Conservation (phyloP, 495 filamentous ascomycete genomes). For the Cladorrhinum samala region DNA sequence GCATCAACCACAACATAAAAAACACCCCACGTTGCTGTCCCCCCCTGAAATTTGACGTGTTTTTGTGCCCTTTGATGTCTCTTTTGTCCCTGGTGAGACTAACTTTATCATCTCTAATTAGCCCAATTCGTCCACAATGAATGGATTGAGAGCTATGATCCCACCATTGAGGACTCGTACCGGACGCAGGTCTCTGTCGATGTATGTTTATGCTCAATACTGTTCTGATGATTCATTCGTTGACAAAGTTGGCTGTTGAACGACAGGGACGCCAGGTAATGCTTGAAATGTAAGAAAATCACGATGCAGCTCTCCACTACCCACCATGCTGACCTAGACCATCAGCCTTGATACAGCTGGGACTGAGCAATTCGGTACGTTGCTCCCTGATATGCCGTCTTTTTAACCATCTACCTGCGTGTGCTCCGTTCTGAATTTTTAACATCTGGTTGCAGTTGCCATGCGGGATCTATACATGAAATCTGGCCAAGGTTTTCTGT, state of each 20-base stretch:
- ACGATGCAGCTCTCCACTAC: not conserved
- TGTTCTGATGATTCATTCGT: not conserved
- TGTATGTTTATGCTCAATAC: conserved; percentile 47
- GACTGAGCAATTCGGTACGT: conserved; percentile 96
- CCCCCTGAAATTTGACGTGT: conserved; percentile 11
- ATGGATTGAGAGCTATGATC: conserved; percentile 99
- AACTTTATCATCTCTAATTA: conserved; percentile 35
- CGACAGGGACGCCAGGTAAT: conserved; percentile 86
- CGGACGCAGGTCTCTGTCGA: conserved; percentile 91
- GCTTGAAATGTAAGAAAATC: conserved; percentile 73
- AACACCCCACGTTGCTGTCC: conserved; percentile 4
- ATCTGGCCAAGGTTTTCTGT: conserved; percentile 88
- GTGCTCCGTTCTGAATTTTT: no score
- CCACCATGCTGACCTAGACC: conserved; percentile 18
- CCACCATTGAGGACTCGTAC: conserved; percentile 96
- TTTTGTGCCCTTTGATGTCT: no score
- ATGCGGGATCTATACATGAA: conserved; percentile 96
- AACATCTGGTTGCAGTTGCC: conserved; percentile 34
- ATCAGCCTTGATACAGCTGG: conserved; percentile 88
- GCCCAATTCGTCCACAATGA: conserved; percentile 99
- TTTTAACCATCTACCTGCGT: not conserved
- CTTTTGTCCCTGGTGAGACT: no score
- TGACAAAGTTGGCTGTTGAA: conserved; percentile 3
- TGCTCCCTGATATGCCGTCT: conserved; percentile 5
- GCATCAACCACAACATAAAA: no score